phyloP scores from a whole-genome alignment of 1,284 basidiomycete species.

The Tremellales sp. region DNA sequence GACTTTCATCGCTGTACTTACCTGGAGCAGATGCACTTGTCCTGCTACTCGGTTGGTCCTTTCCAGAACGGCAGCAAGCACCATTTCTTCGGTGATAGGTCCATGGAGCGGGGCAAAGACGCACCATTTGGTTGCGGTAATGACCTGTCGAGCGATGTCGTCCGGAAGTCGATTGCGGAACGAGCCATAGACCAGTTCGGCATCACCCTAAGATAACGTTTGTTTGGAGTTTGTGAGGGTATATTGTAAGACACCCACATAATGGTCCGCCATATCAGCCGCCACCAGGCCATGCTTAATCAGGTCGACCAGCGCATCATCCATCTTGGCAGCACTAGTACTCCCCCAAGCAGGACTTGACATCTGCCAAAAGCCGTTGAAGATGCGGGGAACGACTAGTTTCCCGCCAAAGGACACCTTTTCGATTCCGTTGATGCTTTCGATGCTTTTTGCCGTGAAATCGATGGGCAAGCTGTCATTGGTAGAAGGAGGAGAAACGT shows the following conservation, averaged over 20 bases:
- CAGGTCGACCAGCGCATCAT: conserved; percentile 1
- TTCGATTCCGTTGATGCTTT: neutral
- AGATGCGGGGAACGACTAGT: conserved; percentile 1
- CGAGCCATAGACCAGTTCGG: conserved; percentile 3
- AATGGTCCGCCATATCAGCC: conserved; percentile 12
- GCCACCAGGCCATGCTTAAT: conserved; percentile 1
- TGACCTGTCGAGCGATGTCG: neutral
- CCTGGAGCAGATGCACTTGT: conserved; percentile 68
- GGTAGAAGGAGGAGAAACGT: neutral
- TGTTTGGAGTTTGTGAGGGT: neutral
- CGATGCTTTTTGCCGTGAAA: neutral
- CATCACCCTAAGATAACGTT: conserved; percentile 3
- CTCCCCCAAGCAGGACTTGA: conserved; percentile 6
- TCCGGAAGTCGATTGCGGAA: neutral
- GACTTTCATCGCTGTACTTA: conserved; percentile 21
- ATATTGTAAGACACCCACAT: neutral
- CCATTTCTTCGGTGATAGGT: neutral
- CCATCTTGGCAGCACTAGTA: neutral
- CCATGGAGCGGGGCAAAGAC: neutral
- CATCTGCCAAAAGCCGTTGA: conserved; percentile 7
- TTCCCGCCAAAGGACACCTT: neutral
- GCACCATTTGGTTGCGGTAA: conserved; percentile 1
- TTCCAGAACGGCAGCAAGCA: conserved; percentile 63
- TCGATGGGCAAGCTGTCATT: neutral
- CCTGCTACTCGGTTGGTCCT: conserved; percentile 56